Conservation (phyloP, 257 asterid genomes). For the Primulina huaijiensis region DNA sequence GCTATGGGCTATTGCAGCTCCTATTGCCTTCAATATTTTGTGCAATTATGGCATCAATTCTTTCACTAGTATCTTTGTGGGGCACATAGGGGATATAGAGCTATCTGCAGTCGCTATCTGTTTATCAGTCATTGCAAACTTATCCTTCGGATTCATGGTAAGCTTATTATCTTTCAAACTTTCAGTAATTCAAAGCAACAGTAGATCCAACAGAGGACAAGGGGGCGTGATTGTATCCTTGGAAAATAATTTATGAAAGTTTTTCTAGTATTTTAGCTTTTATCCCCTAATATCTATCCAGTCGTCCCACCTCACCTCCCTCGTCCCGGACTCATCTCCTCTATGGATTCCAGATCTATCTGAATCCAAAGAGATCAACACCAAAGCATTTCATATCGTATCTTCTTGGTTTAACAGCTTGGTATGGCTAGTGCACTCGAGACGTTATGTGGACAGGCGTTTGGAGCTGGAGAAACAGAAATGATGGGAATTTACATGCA, state of each 20-base stretch:
- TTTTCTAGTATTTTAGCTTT: neutral
- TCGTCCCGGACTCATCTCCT: neutral
- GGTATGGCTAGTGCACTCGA: slow-evolving; percentile 98
- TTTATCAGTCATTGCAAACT: slow-evolving; percentile 80
- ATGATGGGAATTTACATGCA: slow-evolving; percentile 87
- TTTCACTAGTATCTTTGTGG: slow-evolving; percentile 77
- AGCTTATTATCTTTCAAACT: slow-evolving; percentile 27
- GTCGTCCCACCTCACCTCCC: neutral
- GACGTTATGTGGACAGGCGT: slow-evolving; percentile 93
- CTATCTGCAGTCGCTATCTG: slow-evolving; percentile 89
- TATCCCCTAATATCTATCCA: neutral
- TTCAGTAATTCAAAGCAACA: neutral
- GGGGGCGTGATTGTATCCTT: neutral
- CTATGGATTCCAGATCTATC: neutral
- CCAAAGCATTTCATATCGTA: neutral
- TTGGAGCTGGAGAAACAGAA: slow-evolving; percentile 79
- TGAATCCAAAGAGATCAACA: neutral
- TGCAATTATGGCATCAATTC: slow-evolving; percentile 90
- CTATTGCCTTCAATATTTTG: slow-evolving; percentile 89
- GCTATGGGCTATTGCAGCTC: slow-evolving; percentile 82
- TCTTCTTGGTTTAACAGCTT: slow-evolving; percentile 40
- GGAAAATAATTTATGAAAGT: neutral
- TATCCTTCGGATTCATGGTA: slow-evolving; percentile 93
- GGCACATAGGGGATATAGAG: slow-evolving; percentile 89
- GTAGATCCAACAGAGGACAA: neutral